Conservation (phyloP, 2,329 filamentous ascomycete species). For the Purpureocillium lavendulum region DNA sequence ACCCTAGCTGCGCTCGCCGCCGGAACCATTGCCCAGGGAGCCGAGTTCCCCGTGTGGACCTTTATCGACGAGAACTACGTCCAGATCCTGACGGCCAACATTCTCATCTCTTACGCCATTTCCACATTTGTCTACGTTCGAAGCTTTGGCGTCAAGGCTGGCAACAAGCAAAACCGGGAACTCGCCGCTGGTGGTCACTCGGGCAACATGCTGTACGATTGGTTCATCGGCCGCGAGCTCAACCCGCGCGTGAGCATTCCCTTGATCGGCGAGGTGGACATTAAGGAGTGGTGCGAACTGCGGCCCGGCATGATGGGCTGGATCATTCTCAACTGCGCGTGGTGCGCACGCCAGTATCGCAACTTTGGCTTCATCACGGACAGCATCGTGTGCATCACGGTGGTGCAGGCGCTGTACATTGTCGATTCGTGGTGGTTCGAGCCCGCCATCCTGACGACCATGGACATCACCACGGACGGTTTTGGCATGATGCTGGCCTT, state of each 20-base stretch:
- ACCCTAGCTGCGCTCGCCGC: conserved; percentile 64
- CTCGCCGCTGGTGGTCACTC: conserved; percentile 74
- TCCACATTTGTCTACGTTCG: conserved; percentile 73
- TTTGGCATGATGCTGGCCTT: conserved; percentile 95
- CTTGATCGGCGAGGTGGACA: conserved; percentile 75
- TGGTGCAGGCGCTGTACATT: conserved; percentile 74
- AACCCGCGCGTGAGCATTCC: conserved; percentile 80
- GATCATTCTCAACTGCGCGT: conserved; percentile 77
- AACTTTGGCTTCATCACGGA: conserved; percentile 77
- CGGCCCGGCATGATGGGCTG: conserved; percentile 88
- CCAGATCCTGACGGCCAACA: conserved; percentile 75
- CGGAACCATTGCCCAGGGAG: conserved; percentile 69
- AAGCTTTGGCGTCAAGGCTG: conserved; percentile 75
- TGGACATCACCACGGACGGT: conserved; percentile 87
- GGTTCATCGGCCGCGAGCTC: conserved; percentile 92
- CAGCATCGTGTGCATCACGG: conserved; percentile 71
- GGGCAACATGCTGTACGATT: conserved; percentile 87
- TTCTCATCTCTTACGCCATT: conserved; percentile 64
- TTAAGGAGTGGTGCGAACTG: conserved; percentile 85
- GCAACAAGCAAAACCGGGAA: conserved; percentile 64
- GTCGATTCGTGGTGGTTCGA: conserved; percentile 85
- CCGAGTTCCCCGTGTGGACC: conserved; percentile 81
- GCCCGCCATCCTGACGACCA: conserved; percentile 80
- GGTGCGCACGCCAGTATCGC: conserved; percentile 81
- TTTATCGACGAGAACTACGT: conserved; percentile 89